Base-by-base conservation (phyloP, 169 alveolate species). In the Cryptosporidium meleagridis region DNA sequence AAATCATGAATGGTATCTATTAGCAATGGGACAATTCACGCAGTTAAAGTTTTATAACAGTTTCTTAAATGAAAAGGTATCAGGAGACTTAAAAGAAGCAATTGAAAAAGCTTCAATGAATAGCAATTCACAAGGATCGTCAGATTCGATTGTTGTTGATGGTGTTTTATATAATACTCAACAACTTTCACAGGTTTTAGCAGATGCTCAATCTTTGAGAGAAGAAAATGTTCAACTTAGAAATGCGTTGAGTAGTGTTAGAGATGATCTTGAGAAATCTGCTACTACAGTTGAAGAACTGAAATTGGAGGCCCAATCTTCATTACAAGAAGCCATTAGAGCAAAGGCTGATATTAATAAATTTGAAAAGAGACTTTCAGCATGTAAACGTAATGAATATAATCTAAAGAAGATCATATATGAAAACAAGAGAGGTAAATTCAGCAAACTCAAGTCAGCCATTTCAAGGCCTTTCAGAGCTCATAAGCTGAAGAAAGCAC, bases 1-100 rank as follows among this genome's bases (percentile, higher is more conserved):
- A 29, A 80, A 80, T 39, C 89, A 80, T 39, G 89, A 80, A n/a
- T 80, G 89, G 89, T 80, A 80, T 80, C 26, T 44, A 21, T 62
- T 80, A 51, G 72, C 80, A 10, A 59, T 80, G 89, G 89, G 89
- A 16, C 89, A 80, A 26, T 80, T 41, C 33, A 67, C 89, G 4
- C 89, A 80, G 51, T 26, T 80, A 44, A 80, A 80, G 35, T 80
- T 80, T 45, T 80, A 80, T 48, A 39, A 80, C 37, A 26, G 18
- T 23, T 80, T 80, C 29, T 18, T 80, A 29, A 80, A 58, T 65
- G 89, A 80, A 21, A 80, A 80, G 51, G 89, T 62, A 5, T 33
- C 80, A 14, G 53, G 21, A 2, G 89, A 80, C 8, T 44, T 80
- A 6, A 52, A 62, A 23, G 73, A 59, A 12, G 75, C 80, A 5